These are phyloP conservation scores for Isabelozyma pseudorhagii DNA, from an alignment of 805 yeast genomes.

Conservation along the genomic window DNA sequence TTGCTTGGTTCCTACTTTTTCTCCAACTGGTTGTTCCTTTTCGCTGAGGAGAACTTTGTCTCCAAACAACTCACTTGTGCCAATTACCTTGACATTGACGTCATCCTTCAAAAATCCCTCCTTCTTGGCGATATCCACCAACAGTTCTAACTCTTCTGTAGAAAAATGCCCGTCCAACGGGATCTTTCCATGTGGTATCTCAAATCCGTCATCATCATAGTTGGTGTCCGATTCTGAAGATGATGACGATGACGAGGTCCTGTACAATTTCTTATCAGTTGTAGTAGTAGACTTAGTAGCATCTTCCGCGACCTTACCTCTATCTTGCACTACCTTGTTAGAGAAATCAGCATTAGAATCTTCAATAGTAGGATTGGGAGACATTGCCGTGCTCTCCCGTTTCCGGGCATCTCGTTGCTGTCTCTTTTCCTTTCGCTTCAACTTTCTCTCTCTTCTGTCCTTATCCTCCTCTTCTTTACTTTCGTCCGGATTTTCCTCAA, in stretches of 20 bases:
- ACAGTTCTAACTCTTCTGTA: conserved; percentile 26
- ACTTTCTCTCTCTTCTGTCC: conserved; percentile 1
- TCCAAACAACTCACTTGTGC: conserved; percentile 19
- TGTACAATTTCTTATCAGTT: conserved; percentile 1
- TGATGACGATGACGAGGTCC: neutral
- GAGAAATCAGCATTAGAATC: neutral
- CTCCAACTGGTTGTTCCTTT: conserved; percentile 1
- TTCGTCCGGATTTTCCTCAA: conserved; percentile 13
- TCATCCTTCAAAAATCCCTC: conserved; percentile 24
- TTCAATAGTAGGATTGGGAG: neutral
- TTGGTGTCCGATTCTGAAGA: conserved; percentile 5
- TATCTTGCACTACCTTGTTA: neutral
- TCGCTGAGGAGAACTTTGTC: conserved; percentile 28
- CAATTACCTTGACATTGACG: conserved; percentile 23
- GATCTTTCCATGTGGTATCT: conserved; percentile 34
- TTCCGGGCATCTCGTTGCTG: neutral
- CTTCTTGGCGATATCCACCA: conserved; percentile 28
- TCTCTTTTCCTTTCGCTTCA: neutral
- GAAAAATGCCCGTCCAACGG: conserved; percentile 42
- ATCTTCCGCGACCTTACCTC: conserved; percentile 1
- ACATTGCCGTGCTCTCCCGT: neutral
- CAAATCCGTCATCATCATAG: conserved; percentile 34
- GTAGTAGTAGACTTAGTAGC: neutral
- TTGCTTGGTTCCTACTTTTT: neutral
- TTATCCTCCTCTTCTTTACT: neutral